Base-by-base conservation (phyloP, 768 basidiomycete species). In the Leccinum broughii region DNA sequence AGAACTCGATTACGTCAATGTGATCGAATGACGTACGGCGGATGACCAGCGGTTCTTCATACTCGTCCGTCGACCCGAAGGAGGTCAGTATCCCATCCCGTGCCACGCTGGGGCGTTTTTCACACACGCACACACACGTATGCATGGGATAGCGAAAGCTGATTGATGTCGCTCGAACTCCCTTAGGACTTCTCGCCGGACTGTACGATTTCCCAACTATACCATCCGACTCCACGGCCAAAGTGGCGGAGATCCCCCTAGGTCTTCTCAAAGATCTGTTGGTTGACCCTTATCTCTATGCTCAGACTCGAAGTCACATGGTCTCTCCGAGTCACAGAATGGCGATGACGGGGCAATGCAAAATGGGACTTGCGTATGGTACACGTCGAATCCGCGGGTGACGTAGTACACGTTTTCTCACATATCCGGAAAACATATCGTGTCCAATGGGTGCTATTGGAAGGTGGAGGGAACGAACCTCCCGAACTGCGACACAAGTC, bases 391-490 rank as follows among this genome's bases (percentile, higher is more conserved):
- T 76, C 81, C 20, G 84, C 78, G 22, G 87, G 88, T 11, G 82
- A 88, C 61, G 85, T 95, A 39, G 59, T 87, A 3, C 95, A 96
- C 68, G 77, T 93, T 51, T 97, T 97, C 75, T 93, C 92, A 13
- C 95, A 98, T 70, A 91, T 95, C 69, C 85, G 79, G 67, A 93
- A 95, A 78, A 94, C 90, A 13, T 95, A 90, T 68, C 82, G 86
- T 57, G 80, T 84, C 17, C 85, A 87, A 64, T 90, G 89, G 88
- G 84, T 89, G 37, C 62, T 88, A 28, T 62, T 92, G 48, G 80
- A 83, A 65, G 87, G 88, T 24, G 85, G 85, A 15, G 68, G 71
- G 20, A 64, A 69, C 13, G 77, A 75, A n/a, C 88, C 86, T 39
- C 77, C 79, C 15, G 55, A 58, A 50, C 44, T 68, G 54, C 69